Evolutionary conservation across 305 asterid genomes (phyloP), one percentile per base, ranked within the genome.

Genomic region (Striga hermonthica): DNA sequence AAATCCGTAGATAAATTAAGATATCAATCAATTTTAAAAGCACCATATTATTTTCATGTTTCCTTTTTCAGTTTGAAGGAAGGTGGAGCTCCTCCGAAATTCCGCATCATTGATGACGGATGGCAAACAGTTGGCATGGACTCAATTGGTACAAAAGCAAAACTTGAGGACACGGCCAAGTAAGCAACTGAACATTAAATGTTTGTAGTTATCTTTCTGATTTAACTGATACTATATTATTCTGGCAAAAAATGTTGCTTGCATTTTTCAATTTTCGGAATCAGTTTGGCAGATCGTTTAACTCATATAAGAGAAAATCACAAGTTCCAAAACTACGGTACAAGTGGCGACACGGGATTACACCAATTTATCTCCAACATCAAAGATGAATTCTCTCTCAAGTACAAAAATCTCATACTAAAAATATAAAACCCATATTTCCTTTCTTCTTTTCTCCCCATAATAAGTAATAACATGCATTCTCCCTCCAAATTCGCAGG

Each of bases 61-160:
- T 6, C 0, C 22, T 2, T 16, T 16, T 40, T 34, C 63, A 89
- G 98, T 74, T 81, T 89, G 74, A 75, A 67, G 72, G 41, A 81
- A 72, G 95, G 98, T 4, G 98, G 96, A 63, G 80, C 79, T 66
- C 77, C 86, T 0, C 89, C 98, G 0, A 86, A 85, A 81, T 91
- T 89, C 68, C 70, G 86, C 45, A 87, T 91, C 74, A 81, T 91
- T 12, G 98, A 91, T 41, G 98, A 91, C 74, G 98, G 98, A 60
- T 91, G 98, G 98, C 98, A 91, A 71, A 80, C 91, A 8, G 95
- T 89, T 64, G 77, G 78, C 44, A 84, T 86, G 98, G 98, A 91
- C 79, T 75, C 84, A 50, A 74, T 74, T 28, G 69, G 91, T 41
- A 40, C 72, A 14, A 87, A 73, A 72, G 72, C 77, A 13, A 71